Percentiles rank a stretch among this genome's conserved stretches.
Evolutionary conservation across 1,284 basidiomycete genomes (phyloP).

Genomic region (Trametes polyzona): DNA sequence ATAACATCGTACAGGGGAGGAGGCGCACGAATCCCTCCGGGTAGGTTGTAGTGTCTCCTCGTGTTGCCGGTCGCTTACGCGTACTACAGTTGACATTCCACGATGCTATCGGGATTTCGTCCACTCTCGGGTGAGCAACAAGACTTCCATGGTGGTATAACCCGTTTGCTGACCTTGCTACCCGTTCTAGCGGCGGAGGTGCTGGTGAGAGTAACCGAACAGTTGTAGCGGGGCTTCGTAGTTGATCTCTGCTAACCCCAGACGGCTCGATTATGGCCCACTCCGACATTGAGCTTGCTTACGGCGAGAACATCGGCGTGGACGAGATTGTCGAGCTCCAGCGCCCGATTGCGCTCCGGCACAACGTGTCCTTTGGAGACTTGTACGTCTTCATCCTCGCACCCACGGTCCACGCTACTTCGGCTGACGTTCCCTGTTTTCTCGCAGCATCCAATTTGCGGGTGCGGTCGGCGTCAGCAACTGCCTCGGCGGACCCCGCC

Average conservation of each 20-base stretch:
- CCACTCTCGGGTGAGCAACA: neutral
- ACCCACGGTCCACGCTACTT: neutral
- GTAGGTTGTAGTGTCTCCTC: neutral
- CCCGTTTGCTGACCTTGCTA: neutral
- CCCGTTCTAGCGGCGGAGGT: neutral
- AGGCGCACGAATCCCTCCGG: slow-evolving; percentile 28
- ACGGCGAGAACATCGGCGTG: slow-evolving; percentile 34
- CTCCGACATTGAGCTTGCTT: slow-evolving; percentile 29
- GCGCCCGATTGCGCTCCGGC: slow-evolving; percentile 28
- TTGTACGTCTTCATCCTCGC: slow-evolving; percentile 25
- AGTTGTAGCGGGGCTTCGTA: neutral
- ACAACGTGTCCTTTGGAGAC: slow-evolving; percentile 37
- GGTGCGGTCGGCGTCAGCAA: slow-evolving; percentile 35
- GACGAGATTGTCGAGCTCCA: slow-evolving; percentile 35
- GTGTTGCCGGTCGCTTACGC: neutral
- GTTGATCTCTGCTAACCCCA: neutral
- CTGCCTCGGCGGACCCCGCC: slow-evolving; percentile 35
- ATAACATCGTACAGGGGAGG: slow-evolving; percentile 11
- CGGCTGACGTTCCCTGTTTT: neutral
- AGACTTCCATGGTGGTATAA: too few relatives aligned
- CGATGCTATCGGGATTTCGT: slow-evolving; percentile 11
- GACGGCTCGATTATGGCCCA: slow-evolving; percentile 36
- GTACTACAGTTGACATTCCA: slow-evolving; percentile 23
- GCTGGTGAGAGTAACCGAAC: neutral
- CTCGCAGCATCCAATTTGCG: slow-evolving; percentile 34